Evolutionary conservation across 495 filamentous ascomycete genomes (phyloP).

Genomic region (Hamigera avellanea): DNA sequence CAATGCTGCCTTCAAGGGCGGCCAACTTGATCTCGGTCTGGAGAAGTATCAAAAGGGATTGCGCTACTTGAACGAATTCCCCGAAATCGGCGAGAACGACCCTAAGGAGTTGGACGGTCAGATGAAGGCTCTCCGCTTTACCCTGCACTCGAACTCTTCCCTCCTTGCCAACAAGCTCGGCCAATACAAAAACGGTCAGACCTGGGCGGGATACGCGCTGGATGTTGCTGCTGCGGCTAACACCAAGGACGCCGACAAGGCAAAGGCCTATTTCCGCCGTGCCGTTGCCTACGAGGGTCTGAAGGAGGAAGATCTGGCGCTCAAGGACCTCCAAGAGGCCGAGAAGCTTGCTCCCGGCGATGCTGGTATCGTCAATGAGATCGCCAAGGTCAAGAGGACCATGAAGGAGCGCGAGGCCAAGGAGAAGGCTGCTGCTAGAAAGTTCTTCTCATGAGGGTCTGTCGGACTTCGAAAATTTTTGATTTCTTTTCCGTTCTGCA

Average conservation of each 20-base stretch:
- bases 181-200: constrained; percentile 54
- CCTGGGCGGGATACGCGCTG: constrained; percentile 62
- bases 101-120: constrained; percentile 51
- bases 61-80: constrained; percentile 86
- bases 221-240: constrained; percentile 42
- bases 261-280: constrained; percentile 78
- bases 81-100: constrained; percentile 53
- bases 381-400: constrained; percentile 62
- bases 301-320: constrained; percentile 78
- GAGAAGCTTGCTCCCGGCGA: constrained; percentile 65
- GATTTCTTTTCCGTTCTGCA: too few relatives aligned
- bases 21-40: constrained; percentile 56
- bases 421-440: constrained; percentile 81
- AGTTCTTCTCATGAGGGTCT: constrained; percentile 65
- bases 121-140: constrained; percentile 63
- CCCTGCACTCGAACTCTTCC: constrained; percentile 66
- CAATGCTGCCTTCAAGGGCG: constrained; percentile 80
- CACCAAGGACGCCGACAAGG: constrained; percentile 64
- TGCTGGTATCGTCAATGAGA: constrained; percentile 61
- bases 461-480: too few relatives aligned
- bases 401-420: constrained; percentile 62
- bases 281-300: constrained; percentile 59
- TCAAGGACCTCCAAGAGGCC: constrained; percentile 68
- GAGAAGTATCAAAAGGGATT: constrained; percentile 98
- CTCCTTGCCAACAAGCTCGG: constrained; percentile 72